Evolutionary conservation across 768 basidiomycete species (phyloP).

Genomic region (Hemileccinum impolitum): DNA sequence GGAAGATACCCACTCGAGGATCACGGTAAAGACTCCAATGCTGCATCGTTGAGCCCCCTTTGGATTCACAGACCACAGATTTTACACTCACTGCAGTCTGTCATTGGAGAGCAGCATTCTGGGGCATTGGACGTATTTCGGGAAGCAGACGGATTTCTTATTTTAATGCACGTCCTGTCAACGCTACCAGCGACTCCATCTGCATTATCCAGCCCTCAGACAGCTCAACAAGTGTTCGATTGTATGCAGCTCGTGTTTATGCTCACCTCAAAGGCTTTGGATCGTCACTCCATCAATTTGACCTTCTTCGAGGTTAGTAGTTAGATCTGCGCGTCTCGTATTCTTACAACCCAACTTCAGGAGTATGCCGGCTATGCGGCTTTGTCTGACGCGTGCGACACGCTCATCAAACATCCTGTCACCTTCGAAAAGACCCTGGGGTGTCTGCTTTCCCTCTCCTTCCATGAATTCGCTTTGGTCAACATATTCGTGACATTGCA

Average conservation of each 20-base stretch:
- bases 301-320: constrained; percentile 63
- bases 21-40: constrained; percentile 47
- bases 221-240: constrained; percentile 45
- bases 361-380: constrained; percentile 59
- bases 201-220: constrained; percentile 28
- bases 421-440: constrained; percentile 59
- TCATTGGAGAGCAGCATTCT: constrained; percentile 65
- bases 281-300: constrained; percentile 51
- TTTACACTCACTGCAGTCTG: constrained; percentile 61
- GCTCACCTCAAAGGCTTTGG: constrained; percentile 62
- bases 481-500: constrained; percentile 51
- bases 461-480: constrained; percentile 60
- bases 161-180: constrained; percentile 69
- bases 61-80: constrained; percentile 39
- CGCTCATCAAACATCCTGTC: constrained; percentile 44
- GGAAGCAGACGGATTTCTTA: constrained; percentile 78
- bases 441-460: constrained; percentile 62
- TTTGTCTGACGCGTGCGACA: constrained; percentile 55
- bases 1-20: constrained; percentile 41
- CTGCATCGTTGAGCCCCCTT: not conserved
- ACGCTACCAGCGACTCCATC: constrained; percentile 39
- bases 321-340: constrained; percentile 28
- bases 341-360: constrained; percentile 7
- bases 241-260: constrained; percentile 59
- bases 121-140: constrained; percentile 73